A percentile compares a stretch with the other conserved stretches of the same genome.
Evolutionary conservation across 176 grass and related monocot species (phyloP).

Genomic region (Bothriochloa decipiens): DNA sequence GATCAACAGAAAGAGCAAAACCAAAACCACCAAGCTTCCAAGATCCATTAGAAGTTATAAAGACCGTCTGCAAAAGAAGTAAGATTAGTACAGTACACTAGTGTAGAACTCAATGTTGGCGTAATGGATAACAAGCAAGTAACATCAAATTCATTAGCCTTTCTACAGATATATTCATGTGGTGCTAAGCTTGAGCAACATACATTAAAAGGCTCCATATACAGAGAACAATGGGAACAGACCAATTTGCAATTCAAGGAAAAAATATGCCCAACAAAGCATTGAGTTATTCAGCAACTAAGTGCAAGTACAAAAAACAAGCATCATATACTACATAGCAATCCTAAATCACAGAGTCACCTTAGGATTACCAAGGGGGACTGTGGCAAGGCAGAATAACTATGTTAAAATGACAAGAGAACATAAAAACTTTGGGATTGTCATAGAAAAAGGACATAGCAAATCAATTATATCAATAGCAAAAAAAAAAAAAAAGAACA

Average conservation of each 20-base stretch:
- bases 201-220: constrained; percentile 12
- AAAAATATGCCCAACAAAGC: not conserved
- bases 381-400: not conserved
- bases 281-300: constrained; percentile 11
- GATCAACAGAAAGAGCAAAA: constrained; percentile 85
- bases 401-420: not conserved
- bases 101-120: not conserved
- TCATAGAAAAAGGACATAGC: not conserved
- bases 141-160: not conserved
- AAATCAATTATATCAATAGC: constrained; percentile 19
- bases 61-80: constrained; percentile 69
- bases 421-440: not conserved
- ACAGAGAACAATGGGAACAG: not conserved
- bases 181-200: not conserved
- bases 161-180: constrained; percentile 15
- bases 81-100: not conserved
- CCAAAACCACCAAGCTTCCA: constrained; percentile 99
- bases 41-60: constrained; percentile 95
- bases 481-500: constrained; percentile 13
- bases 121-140: constrained; percentile 17
- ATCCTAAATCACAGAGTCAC: constrained; percentile 23
- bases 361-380: not conserved
- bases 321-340: not conserved
- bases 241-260: not conserved
- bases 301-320: not conserved